These are phyloP conservation scores for Boletus reticuloceps DNA, from an alignment of 768 basidiomycete genomes.

Conservation along the genomic window DNA sequence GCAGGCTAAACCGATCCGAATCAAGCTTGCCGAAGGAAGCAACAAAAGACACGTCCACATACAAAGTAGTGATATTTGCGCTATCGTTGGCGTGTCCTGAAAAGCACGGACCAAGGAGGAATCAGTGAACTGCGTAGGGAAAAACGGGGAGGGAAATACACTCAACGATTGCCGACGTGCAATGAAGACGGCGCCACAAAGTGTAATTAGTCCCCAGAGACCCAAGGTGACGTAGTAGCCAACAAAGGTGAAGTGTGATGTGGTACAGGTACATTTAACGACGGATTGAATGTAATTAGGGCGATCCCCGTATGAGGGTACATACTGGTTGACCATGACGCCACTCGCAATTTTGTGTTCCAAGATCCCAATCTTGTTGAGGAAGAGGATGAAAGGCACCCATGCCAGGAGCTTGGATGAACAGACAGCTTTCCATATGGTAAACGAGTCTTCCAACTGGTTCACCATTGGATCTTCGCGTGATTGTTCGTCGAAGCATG, in stretches of 20 bases:
- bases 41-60: background rate
- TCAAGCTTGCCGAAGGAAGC: background rate
- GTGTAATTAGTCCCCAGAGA: no score
- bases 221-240: no score
- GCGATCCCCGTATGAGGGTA: slow-evolving; percentile 66
- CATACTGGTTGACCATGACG: slow-evolving; percentile 50
- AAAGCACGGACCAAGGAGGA: no score
- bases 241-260: no score
- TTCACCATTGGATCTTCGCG: slow-evolving; percentile 71
- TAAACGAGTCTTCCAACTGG: slow-evolving; percentile 69
- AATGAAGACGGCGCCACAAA: no score
- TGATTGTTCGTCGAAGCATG: slow-evolving; percentile 73
- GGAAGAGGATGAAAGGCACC: slow-evolving; percentile 60
- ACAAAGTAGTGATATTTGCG: no score
- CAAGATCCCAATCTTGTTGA: slow-evolving; percentile 69
- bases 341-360: slow-evolving; percentile 62
- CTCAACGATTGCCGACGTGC: no score
- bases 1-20: no score
- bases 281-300: slow-evolving; percentile 75
- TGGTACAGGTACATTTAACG: slow-evolving; percentile 65
- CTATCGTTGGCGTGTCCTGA: no score
- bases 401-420: slow-evolving; percentile 60
- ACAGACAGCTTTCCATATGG: slow-evolving; percentile 70
- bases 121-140: no score
- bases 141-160: background rate